Conservation (phyloP, 2,329 filamentous ascomycete genomes). For the Aspergillus pseudonomiae region DNA sequence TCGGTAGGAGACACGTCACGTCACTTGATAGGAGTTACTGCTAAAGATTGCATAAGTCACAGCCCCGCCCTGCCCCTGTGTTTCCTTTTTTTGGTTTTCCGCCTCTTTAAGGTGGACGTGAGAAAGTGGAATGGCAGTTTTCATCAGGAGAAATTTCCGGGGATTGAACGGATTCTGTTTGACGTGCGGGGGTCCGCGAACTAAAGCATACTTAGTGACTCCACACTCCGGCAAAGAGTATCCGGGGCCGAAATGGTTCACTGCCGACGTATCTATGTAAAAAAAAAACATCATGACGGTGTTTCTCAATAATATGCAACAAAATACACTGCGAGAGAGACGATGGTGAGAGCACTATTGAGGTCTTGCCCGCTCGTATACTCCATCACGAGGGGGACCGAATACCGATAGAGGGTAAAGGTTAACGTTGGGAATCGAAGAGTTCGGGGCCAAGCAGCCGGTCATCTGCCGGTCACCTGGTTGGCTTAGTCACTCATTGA, state of each 20-base stretch:
- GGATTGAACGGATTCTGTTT: slow-evolving; percentile 9
- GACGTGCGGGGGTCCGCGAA: slow-evolving; percentile 8
- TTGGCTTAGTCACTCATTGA: not conserved
- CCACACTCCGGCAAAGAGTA: not conserved
- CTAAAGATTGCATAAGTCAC: not conserved
- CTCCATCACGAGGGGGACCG: not conserved
- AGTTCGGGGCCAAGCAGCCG: not conserved
- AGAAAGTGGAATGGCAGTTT: not conserved
- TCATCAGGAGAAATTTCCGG: slow-evolving; percentile 20
- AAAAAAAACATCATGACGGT: not conserved
- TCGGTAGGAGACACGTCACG: not conserved
- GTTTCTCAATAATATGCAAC: not conserved
- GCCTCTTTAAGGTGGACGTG: not conserved
- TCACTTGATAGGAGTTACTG: not conserved
- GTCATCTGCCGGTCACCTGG: not conserved
- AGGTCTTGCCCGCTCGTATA: not conserved
- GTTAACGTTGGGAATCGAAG: not conserved
- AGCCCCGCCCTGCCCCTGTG: not conserved
- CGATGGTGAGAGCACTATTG: not conserved
- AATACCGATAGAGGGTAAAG: not conserved
- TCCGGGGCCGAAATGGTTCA: not conserved
- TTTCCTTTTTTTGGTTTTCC: slow-evolving; percentile 3
- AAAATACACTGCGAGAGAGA: not conserved
- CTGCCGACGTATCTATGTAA: not conserved
- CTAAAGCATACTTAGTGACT: not conserved